Base-by-base conservation (phyloP, 805 yeast genomes). In the Brettanomyces bruxellensis region DNA sequence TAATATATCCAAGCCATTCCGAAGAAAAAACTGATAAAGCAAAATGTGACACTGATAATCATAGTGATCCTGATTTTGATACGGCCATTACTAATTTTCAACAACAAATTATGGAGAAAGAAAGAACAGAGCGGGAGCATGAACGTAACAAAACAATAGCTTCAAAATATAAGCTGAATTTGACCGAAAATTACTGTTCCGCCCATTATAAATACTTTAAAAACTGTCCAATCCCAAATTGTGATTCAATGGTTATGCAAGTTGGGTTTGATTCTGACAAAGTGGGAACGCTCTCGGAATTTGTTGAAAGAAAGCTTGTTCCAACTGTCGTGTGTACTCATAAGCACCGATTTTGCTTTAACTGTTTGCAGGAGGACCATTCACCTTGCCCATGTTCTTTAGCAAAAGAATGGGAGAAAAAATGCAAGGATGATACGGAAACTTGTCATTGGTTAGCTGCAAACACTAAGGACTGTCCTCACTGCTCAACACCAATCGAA, bases 171-270 rank as follows among this genome's bases (percentile, higher is more conserved):
- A 48, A 74, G 76, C 52, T 62, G 58, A 49, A 62, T 61, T 25
- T 68, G 52, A 70, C 80, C 7, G 75, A 68, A 47, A 61, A 69
- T 25, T 81, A 72, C 55, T 74, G 83, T n/a, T 74, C 74, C 13
- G 69, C 73, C 41, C 72, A 75, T 48, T 61, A 67, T 40, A 71
- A 70, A 45, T 49, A 46, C 41, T 79, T 72, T 55, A 76, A 75
- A 52, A 82, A 88, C 84, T 90, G 98, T 62, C 96, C 96, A 0
- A 82, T 85, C 1, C 82, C 90, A 0, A 95, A 85, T 58, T 86
- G 96, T 60, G 69, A 72, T 39, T 66, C 73, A 40, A 71, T 86
- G 24, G 72, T 87, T n/a, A 54, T 57, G 47, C 54, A 54, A 34
- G 23, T 49, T 13, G 68, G 67, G 3, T 62, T 65, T 51, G 67